Conservation (phyloP, 2,329 filamentous ascomycete species). For the Acarospora socialis region DNA sequence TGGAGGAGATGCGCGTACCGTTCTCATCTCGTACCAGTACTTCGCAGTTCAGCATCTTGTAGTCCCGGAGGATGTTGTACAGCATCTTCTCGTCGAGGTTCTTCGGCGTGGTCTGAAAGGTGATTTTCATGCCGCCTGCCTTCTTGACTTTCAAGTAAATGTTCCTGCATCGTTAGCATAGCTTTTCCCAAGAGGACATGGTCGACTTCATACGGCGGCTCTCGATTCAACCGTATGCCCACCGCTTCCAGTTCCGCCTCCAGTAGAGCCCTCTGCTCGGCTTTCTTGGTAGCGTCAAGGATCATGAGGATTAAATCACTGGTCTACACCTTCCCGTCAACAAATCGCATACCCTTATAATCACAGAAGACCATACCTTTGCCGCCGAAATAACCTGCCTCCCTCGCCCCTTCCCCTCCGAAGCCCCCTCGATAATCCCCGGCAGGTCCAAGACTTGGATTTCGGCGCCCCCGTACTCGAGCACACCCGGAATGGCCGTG, state of each 20-base stretch:
- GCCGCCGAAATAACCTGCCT: conserved; percentile 94
- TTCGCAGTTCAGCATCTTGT: conserved; percentile 97
- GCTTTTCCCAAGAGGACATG: background rate
- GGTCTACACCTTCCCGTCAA: conserved; percentile 44
- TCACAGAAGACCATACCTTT: conserved; percentile 47
- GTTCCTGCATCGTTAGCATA: conserved; percentile 44
- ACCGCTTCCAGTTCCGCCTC: conserved; percentile 92
- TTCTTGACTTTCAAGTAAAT: conserved; percentile 96
- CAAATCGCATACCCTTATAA: too few relatives aligned
- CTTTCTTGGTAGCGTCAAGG: conserved; percentile 88
- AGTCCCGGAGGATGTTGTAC: conserved; percentile 92
- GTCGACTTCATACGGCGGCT: conserved; percentile 56
- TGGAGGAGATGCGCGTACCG: conserved; percentile 27
- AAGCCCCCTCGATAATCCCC: conserved; percentile 93
- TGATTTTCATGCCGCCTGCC: conserved; percentile 97
- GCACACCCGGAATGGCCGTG: conserved; percentile 89
- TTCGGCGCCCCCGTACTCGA: conserved; percentile 95
- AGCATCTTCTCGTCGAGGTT: conserved; percentile 94
- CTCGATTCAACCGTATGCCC: conserved; percentile 80
- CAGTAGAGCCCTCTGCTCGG: conserved; percentile 76
- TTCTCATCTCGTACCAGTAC: conserved; percentile 90
- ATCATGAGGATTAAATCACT: conserved; percentile 96
- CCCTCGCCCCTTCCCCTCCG: conserved; percentile 90
- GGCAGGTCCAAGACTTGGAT: conserved; percentile 96
- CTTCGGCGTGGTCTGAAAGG: conserved; percentile 80